phyloP scores from a whole-genome alignment of 2,329 filamentous ascomycete genomes.

The Dactylellina cionopaga region DNA sequence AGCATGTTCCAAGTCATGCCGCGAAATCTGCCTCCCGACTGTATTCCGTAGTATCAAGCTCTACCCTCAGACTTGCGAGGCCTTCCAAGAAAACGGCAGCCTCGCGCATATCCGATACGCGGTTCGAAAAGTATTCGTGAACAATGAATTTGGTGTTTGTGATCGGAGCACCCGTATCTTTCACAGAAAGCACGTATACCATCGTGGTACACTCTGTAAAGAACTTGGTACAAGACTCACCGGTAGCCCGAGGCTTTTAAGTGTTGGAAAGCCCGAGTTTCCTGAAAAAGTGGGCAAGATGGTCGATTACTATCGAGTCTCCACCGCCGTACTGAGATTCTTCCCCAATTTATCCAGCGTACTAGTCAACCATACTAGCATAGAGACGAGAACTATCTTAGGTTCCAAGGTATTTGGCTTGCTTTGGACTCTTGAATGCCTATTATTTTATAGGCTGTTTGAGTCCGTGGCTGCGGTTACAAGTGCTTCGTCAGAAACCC shows the following conservation, averaged over 20 bases:
- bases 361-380: constrained; percentile 3
- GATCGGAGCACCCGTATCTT: too few species aligned
- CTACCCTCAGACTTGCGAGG: neutral
- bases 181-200: too few species aligned
- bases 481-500: too few species aligned
- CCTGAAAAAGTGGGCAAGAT: constrained; percentile 6
- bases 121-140: constrained; percentile 20
- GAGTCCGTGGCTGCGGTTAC: neutral
- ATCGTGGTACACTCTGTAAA: too few species aligned
- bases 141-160: too few species aligned
- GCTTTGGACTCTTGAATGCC: too few species aligned
- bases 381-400: constrained; percentile 8
- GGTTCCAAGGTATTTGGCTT: constrained; percentile 7
- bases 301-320: constrained; percentile 17
- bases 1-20: constrained; percentile 16
- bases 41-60: constrained; percentile 27
- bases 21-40: constrained; percentile 8
- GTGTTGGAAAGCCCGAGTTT: too few species aligned
- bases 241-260: too few species aligned
- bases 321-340: neutral
- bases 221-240: too few species aligned
- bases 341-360: constrained; percentile 23
- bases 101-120: constrained; percentile 4
- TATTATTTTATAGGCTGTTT: too few species aligned
- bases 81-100: constrained; percentile 3